These are phyloP conservation scores for Cercophora scortea DNA, from an alignment of 495 filamentous ascomycete genomes.

Conservation along the genomic window DNA sequence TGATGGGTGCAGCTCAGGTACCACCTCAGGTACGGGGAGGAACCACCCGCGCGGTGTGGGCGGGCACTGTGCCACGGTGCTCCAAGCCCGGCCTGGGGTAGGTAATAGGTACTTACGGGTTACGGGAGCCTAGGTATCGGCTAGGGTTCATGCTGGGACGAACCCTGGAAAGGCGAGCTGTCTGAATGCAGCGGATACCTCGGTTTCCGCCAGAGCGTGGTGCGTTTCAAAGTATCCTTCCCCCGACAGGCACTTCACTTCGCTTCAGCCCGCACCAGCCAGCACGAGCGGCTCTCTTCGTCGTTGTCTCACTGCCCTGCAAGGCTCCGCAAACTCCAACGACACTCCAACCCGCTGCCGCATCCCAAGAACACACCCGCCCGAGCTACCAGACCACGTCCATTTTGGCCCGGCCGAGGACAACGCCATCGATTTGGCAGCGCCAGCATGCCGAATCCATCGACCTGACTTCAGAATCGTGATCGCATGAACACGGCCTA, in stretches of 20 bases:
- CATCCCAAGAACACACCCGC: not conserved
- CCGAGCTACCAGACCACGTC: constrained; percentile 12
- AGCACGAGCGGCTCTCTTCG: not conserved
- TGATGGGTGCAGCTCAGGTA: too few relatives aligned
- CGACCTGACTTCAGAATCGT: constrained; percentile 19
- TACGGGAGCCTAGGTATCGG: too few relatives aligned
- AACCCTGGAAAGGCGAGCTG: not conserved
- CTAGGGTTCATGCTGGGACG: too few relatives aligned
- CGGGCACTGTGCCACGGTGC: too few relatives aligned
- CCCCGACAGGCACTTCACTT: not conserved
- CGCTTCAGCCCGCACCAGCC: not conserved
- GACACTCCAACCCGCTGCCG: constrained; percentile 10
- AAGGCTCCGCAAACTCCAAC: constrained; percentile 20
- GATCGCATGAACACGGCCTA: constrained; percentile 31
- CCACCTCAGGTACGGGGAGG: too few relatives aligned
- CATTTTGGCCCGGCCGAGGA: constrained; percentile 1
- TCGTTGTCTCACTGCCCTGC: not conserved
- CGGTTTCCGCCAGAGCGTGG: not conserved
- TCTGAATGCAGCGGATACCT: constrained; percentile 3
- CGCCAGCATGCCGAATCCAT: constrained; percentile 31
- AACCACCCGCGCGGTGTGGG: too few relatives aligned
- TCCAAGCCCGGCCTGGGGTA: too few relatives aligned
- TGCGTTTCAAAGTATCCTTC: not conserved
- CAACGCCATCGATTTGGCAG: constrained; percentile 20
- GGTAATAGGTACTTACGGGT: too few relatives aligned